Conservation (phyloP, 768 basidiomycete species). For the Podaxis sp. region DNA sequence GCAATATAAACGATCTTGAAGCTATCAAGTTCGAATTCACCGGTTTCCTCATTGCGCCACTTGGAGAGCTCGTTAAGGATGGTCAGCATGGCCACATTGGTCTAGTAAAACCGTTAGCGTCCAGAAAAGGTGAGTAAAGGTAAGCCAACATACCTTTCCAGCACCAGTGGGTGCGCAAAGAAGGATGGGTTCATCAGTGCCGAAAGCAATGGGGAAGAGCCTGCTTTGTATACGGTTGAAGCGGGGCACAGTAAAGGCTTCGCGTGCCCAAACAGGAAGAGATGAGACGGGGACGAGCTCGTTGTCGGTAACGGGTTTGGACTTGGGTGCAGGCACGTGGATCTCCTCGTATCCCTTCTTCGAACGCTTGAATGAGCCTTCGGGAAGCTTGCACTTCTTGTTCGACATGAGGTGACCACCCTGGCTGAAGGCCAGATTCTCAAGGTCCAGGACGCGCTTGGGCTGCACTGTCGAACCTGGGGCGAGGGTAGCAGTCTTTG, state of each 20-base stretch:
- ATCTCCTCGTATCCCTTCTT: constrained; percentile 99
- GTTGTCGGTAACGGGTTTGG: constrained; percentile 57
- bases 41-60: constrained; percentile 80
- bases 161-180: constrained; percentile 98
- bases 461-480: constrained; percentile 89
- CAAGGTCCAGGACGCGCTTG: constrained; percentile 83
- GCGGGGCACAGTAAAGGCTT: constrained; percentile 78
- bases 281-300: constrained; percentile 72
- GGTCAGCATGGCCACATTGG: constrained; percentile 96
- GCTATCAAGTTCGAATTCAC: constrained; percentile 77
- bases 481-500: constrained; percentile 83
- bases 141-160: constrained; percentile 77
- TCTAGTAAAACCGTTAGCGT: constrained; percentile 48
- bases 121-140: neutral
- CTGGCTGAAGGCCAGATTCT: constrained; percentile 93
- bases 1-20: constrained; percentile 99
- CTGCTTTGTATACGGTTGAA: constrained; percentile 94
- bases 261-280: constrained; percentile 84
- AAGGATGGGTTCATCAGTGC: constrained; percentile 90
- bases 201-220: constrained; percentile 90
- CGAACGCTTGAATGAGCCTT: constrained; percentile 95
- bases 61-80: constrained; percentile 90
- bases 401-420: constrained; percentile 98
- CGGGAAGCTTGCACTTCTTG: constrained; percentile 96
- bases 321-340: constrained; percentile 92